Base-by-base conservation (phyloP, 257 asterid species). In the Nicotiana tabacum region DNA sequence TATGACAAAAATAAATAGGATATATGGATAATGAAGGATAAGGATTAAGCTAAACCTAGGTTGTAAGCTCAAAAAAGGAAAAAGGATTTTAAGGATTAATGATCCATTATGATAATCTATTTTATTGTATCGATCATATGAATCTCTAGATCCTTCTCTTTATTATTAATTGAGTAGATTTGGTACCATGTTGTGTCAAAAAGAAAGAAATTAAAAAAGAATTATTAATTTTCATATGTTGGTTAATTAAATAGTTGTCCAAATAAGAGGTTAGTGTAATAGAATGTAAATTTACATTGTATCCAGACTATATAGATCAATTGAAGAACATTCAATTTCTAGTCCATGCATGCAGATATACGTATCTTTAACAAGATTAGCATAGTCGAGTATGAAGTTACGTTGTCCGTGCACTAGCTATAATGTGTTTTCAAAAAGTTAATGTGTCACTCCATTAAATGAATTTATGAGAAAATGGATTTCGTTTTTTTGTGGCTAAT, bases 271-370 rank as follows among this genome's bases (percentile, higher is more conserved):
- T 55, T 29, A 7, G 43, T 12, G 9, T 46, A 57, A 74, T 13
- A 46, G 24, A 11, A 70, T n/a, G 27, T 21, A 6, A 13, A 21
- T 13, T 13, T 70, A 70, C 6, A 74, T 74, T 48, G 39, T 27
- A 27, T 24, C 27, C 15, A 27, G 9, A 74, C 15, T 74, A 35
- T 74, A 58, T 74, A 24, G 24, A 48, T 13, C 11, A 43, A 33
- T 13, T 48, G 79, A 48, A 66, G 6, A 30, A 32, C 76, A 16
- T 16, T 3, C 0, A 66, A 18, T 66, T 66, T 48, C 43, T 33
- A 6, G 62, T 37, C 60, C 60, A 46, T 51, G 80, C 80, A 74
- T 74, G 80, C 80, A 72, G 60, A 72, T 72, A 46, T 72, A 21
- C 78, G 80, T 74, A 48, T 74, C 21, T 74, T 12, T 46, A 3